A percentile compares a stretch with the other conserved stretches of the same genome.
phyloP scores from a whole-genome alignment of 164 flowering plant genomes.

The Echeveria elegans region DNA sequence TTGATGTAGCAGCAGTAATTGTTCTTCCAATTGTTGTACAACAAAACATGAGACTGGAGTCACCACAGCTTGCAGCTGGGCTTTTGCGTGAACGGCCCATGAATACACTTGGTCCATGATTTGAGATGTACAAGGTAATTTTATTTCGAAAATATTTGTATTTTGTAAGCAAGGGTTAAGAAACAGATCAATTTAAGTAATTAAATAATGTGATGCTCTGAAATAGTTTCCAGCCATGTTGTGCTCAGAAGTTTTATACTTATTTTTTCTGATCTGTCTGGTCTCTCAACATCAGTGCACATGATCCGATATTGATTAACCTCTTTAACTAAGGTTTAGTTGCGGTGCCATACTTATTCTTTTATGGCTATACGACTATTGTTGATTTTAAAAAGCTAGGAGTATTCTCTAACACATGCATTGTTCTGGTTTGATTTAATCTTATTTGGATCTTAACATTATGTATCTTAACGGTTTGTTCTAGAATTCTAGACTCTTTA shows the following conservation, averaged over 20 bases:
- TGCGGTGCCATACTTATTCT: background rate
- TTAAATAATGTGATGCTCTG: too few relatives aligned
- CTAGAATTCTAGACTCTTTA: too few relatives aligned
- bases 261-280: background rate
- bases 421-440: background rate
- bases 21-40: too few relatives aligned
- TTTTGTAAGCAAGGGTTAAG: background rate
- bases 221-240: conserved; percentile 3
- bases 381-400: background rate
- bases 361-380: background rate
- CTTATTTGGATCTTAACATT: background rate
- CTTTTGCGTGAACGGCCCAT: too few relatives aligned
- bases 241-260: background rate
- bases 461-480: too few relatives aligned
- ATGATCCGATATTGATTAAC: conserved; percentile 5
- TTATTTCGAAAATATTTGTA: background rate
- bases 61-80: too few relatives aligned
- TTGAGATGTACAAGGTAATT: too few relatives aligned
- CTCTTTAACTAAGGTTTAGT: background rate
- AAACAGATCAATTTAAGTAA: background rate
- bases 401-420: background rate
- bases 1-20: background rate
- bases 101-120: too few relatives aligned
- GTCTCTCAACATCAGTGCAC: background rate
- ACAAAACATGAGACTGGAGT: too few relatives aligned